Conservation (phyloP, 352 stramenopile species). For the Blastocystis sp. region DNA sequence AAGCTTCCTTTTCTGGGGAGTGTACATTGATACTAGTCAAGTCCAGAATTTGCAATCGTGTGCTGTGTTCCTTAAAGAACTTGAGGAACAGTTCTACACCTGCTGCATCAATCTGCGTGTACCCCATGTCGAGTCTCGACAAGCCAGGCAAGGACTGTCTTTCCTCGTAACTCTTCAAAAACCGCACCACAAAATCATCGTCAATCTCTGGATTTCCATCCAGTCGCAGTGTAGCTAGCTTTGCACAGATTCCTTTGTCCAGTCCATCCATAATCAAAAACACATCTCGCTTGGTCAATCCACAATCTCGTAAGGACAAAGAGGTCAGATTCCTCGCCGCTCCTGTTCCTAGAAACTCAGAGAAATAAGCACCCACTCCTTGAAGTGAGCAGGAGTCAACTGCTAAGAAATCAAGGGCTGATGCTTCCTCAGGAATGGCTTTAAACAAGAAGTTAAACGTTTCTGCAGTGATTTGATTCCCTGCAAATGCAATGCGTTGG, state of each 20-base stretch:
- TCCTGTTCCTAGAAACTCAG: background rate
- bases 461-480: conserved; percentile 12
- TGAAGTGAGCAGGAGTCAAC: conserved; percentile 13
- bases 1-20: background rate
- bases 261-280: conserved; percentile 8
- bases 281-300: conserved; percentile 7
- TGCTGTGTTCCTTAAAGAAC: conserved; percentile 36
- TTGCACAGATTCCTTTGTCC: background rate
- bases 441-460: conserved; percentile 35
- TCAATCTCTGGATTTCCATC: conserved; percentile 25
- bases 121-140: conserved; percentile 3
- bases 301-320: conserved; percentile 41
- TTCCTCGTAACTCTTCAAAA: background rate
- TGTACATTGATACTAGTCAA: background rate
- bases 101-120: conserved; percentile 18
- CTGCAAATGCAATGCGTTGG: background rate
- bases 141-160: background rate
- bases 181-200: background rate
- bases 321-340: background rate
- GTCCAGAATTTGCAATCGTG: background rate
- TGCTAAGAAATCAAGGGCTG: background rate
- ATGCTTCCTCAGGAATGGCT: background rate
- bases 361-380: background rate
- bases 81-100: conserved; percentile 16
- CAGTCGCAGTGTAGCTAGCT: conserved; percentile 5